phyloP scores from a whole-genome alignment of 1,284 basidiomycete genomes.

The Ceratobasidium sp. region DNA sequence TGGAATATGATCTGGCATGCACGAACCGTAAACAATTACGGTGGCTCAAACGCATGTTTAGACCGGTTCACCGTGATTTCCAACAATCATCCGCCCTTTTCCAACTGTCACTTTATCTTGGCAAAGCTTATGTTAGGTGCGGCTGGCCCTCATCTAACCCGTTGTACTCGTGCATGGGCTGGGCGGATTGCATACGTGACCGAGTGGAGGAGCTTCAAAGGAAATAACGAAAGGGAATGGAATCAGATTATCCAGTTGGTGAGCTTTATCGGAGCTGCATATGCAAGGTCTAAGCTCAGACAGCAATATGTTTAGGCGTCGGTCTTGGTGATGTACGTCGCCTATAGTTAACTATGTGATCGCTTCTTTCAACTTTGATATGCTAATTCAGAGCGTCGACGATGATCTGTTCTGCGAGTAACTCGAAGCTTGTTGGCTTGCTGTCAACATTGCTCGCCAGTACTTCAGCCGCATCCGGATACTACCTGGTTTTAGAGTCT shows the following conservation, averaged over 20 bases:
- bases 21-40: conserved; percentile 4
- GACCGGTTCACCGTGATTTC: not conserved
- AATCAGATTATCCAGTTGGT: conserved; percentile 4
- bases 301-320: not conserved
- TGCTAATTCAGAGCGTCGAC: conserved; percentile 5
- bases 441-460: not conserved
- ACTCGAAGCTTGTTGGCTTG: not conserved
- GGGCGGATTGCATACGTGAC: conserved; percentile 6
- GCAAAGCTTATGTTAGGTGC: not conserved
- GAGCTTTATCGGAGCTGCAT: too few relatives aligned
- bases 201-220: conserved; percentile 5
- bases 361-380: too few relatives aligned
- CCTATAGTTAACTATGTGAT: too few relatives aligned
- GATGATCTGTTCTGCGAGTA: not conserved
- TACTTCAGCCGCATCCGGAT: not conserved
- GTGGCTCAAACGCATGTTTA: not conserved
- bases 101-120: not conserved
- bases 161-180: not conserved
- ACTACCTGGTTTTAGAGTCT: conserved; percentile 5
- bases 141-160: not conserved
- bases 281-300: too few relatives aligned
- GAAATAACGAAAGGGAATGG: conserved; percentile 15
- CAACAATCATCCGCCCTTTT: not conserved
- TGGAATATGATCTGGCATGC: conserved; percentile 34
- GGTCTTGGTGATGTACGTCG: not conserved